phyloP scores from a whole-genome alignment of 208 protist genomes.

The Leishmania arabica region DNA sequence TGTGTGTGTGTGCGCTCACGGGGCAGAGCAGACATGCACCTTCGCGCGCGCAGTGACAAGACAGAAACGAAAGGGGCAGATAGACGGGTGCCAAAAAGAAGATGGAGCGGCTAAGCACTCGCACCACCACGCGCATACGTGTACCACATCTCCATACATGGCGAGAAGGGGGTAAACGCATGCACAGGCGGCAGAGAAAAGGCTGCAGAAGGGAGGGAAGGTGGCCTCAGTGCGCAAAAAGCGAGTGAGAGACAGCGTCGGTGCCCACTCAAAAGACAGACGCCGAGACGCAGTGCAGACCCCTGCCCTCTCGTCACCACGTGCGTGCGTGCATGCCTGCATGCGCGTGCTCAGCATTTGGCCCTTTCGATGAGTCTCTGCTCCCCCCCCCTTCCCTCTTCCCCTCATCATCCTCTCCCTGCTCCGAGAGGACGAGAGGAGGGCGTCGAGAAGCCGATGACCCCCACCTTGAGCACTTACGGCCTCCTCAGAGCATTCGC shows the following conservation, averaged over 20 bases:
- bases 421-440: neutral
- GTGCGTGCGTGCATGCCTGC: neutral
- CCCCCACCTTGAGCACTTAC: neutral
- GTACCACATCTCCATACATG: neutral
- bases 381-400: neutral
- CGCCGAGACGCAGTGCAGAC: neutral
- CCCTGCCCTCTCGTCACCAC: neutral
- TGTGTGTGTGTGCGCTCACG: neutral
- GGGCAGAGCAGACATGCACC: neutral
- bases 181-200: neutral
- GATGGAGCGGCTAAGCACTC: neutral
- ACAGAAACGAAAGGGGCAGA: neutral
- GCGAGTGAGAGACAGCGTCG: neutral
- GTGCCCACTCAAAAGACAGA: neutral
- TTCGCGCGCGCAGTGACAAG: neutral
- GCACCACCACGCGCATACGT: neutral
- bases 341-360: neutral
- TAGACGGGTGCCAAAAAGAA: neutral
- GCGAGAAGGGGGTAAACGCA: neutral
- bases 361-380: neutral
- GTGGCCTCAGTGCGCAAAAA: neutral
- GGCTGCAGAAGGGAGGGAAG: neutral
- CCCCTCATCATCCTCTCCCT: neutral
- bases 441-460: neutral
- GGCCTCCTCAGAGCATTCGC: neutral